Conservation (phyloP, 306 rosid species). For the Neltuma alba region DNA sequence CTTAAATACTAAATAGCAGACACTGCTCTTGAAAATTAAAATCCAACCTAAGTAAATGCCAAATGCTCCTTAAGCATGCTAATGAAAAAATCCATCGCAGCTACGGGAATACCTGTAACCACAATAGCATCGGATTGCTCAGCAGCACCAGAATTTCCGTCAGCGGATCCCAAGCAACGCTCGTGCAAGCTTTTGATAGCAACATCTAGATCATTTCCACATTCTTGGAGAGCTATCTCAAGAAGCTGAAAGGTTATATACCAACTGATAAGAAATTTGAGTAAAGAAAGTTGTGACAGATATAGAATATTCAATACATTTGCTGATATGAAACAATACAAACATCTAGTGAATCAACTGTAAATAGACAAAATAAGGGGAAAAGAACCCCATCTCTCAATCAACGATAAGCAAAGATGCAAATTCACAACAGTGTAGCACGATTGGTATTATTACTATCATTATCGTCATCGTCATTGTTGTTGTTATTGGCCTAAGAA, state of each 20-base stretch:
- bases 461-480: not conserved
- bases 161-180: constrained; percentile 62
- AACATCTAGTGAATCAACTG: not conserved
- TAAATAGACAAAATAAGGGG: not conserved
- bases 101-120: constrained; percentile 51
- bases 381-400: not conserved
- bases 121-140: constrained; percentile 41
- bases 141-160: constrained; percentile 40
- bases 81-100: not conserved
- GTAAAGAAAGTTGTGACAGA: not conserved
- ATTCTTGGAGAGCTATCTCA: constrained; percentile 79
- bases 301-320: not conserved
- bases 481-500: not conserved
- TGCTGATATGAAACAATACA: constrained; percentile 7
- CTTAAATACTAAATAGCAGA: not conserved
- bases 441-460: not conserved
- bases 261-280: not conserved
- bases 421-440: not conserved
- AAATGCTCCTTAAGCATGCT: not conserved
- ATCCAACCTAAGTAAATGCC: not conserved
- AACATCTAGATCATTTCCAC: constrained; percentile 82
- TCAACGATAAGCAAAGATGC: not conserved
- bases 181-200: constrained; percentile 75
- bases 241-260: constrained; percentile 63
- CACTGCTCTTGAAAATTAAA: not conserved